Evolutionary conservation across 192 early-diverging fungal species (phyloP).

Genomic region (Neocallimastix lanati): DNA sequence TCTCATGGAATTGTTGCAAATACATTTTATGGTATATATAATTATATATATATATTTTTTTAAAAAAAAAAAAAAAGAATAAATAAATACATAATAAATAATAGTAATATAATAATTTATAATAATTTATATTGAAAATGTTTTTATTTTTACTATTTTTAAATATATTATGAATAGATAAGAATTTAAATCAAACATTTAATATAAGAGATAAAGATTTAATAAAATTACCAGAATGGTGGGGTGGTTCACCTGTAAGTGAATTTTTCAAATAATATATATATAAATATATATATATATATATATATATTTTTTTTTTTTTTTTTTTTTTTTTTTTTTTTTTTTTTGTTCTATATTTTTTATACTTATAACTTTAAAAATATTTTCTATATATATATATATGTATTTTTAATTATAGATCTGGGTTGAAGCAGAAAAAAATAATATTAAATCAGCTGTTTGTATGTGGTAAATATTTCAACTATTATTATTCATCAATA

Average conservation of each 20-base stretch:
- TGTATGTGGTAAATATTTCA: constrained; percentile 74
- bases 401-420: constrained; percentile 16
- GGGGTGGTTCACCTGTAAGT: constrained; percentile 69
- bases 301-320: constrained; percentile 1
- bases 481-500: too few relatives aligned
- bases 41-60: too few relatives aligned
- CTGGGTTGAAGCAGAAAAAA: constrained; percentile 69
- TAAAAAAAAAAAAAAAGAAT: too few relatives aligned
- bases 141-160: too few relatives aligned
- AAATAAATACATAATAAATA: too few relatives aligned
- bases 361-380: too few relatives aligned
- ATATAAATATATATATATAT: too few relatives aligned
- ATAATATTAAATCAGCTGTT: constrained; percentile 46
- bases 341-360: too few relatives aligned
- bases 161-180: not conserved
- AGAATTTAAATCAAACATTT: not conserved
- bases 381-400: not conserved
- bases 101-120: too few relatives aligned
- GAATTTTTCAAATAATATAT: constrained; percentile 1
- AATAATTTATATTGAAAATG: too few relatives aligned
- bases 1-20: constrained; percentile 71
- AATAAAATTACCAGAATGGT: constrained; percentile 34
- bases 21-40: constrained; percentile 40
- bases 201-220: not conserved
- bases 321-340: not conserved